Conservation (phyloP, 2,329 filamentous ascomycete genomes). For the Cladophialophora immunda region DNA sequence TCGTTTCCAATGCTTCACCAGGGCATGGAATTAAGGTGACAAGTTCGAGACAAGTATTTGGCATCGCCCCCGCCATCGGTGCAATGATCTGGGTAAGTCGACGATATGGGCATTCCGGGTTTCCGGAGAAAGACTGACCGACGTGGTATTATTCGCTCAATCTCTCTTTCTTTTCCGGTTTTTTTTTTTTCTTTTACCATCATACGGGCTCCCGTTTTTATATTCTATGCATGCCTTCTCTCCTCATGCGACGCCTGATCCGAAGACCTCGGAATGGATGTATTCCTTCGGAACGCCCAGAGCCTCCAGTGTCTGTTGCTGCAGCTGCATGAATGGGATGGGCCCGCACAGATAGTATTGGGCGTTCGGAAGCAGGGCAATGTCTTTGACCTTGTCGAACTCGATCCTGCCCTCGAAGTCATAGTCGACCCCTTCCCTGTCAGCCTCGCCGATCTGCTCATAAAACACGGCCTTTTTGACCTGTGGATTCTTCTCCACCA, state of each 20-base stretch:
- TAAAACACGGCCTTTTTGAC: slow-evolving; percentile 27
- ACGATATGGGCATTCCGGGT: no score
- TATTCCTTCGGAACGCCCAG: slow-evolving; percentile 39
- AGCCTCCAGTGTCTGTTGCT: slow-evolving; percentile 37
- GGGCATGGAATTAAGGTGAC: no score
- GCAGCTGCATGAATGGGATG: slow-evolving; percentile 68
- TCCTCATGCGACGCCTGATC: slow-evolving; percentile 16
- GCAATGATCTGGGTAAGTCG: no score
- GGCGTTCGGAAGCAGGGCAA: slow-evolving; percentile 62
- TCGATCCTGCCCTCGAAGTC: slow-evolving; percentile 67
- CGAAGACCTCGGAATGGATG: slow-evolving; percentile 45
- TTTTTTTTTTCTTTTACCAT: no score
- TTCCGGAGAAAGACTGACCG: no score
- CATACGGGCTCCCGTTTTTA: neutral
- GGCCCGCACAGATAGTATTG: slow-evolving; percentile 79
- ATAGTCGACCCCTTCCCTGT: slow-evolving; percentile 65
- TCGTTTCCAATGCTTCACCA: no score
- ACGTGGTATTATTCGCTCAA: no score
- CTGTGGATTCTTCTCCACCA: slow-evolving; percentile 32
- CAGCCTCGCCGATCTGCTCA: slow-evolving; percentile 44
- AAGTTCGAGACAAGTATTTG: no score
- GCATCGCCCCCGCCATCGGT: no score
- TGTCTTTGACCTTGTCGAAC: slow-evolving; percentile 62
- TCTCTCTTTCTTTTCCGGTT: no score
- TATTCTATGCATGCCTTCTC: neutral